Conservation (phyloP, 371 early-diverging fungal genomes). For the Haplosporangium sp. region DNA sequence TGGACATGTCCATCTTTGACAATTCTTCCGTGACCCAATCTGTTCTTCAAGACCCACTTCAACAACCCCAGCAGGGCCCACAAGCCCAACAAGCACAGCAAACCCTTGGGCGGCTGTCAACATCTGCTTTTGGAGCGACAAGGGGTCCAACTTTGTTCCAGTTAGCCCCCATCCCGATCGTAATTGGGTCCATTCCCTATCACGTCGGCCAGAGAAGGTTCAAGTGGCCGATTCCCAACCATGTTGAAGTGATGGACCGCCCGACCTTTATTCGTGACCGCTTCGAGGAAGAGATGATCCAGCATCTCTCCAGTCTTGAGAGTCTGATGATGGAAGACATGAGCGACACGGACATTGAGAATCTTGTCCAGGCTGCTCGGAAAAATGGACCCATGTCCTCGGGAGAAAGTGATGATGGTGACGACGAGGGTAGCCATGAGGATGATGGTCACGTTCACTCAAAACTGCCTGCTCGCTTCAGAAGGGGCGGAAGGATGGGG, state of each 20-base stretch:
- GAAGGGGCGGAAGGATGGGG: not conserved
- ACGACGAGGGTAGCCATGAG: not conserved
- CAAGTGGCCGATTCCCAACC: constrained; percentile 38
- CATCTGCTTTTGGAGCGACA: not conserved
- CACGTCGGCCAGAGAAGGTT: not conserved
- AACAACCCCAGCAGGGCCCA: not conserved
- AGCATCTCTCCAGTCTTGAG: constrained; percentile 36
- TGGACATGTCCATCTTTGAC: constrained; percentile 15
- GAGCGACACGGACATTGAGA: constrained; percentile 17
- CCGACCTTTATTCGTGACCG: constrained; percentile 41
- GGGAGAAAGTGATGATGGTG: constrained; percentile 22
- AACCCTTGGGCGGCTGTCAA: not conserved
- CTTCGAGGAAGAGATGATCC: constrained; percentile 49
- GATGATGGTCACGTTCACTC: not conserved
- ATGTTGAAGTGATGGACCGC: constrained; percentile 23
- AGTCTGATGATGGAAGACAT: constrained; percentile 36
- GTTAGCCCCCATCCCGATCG: constrained; percentile 33
- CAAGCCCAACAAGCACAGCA: not conserved
- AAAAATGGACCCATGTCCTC: constrained; percentile 4
- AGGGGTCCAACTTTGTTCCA: constrained; percentile 4
- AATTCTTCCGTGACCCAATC: not conserved
- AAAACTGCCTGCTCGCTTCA: constrained; percentile 16
- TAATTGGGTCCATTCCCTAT: constrained; percentile 23
- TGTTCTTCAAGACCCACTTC: not conserved
- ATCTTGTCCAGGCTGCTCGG: constrained; percentile 16